Evolutionary conservation across 2,329 filamentous ascomycete species (phyloP), one percentile per base, ranked within the genome.

Genomic region (Ophiocordyceps camponoti-rufipedis): DNA sequence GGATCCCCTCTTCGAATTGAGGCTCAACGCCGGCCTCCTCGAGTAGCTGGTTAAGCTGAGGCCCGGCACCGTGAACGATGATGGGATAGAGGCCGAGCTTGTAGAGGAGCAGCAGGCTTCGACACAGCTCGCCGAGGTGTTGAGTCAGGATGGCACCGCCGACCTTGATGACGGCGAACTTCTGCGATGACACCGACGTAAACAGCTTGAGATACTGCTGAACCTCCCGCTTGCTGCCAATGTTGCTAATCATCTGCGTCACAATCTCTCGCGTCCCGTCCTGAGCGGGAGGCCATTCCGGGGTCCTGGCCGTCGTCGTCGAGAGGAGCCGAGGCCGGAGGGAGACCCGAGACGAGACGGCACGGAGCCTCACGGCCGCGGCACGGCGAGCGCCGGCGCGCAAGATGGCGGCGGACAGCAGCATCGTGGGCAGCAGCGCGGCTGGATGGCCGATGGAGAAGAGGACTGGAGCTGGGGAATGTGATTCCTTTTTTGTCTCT

Each of bases 141-240:
- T 96, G 88, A 49, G 86, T 94, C 56, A 98, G 75, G 57, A 96
- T 95, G 51, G 89, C 91, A 50, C 89, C 91, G 50, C 89, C 91
- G 46, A 96, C 89, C 71, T 98, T 98, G 66, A 98, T 94, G 43
- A 98, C 89, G 53, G 88, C 89, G 63, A 96, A 98, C 60, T 94
- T 87, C 68, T 96, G 88, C 33, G 87, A 94, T 41, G 87, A 91
- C 50, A 95, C 88, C 32, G 88, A 94, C 54, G 83, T 91, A 72
- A 98, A 98, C 62, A 96, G 87, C 53, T 88, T 91, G 48, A 96
- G 80, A 65, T 96, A 96, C 65, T 96, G 89, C 70, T 95, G 85
- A 51, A 93, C 86, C 69, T 98, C 89, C 49, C 89, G 75, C 74
- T 93, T 94, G 51, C 87, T 94, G 50, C 87, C 89, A 61, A 96